Evolutionary conservation across 257 asterid species (phyloP).

Genomic region (Forsythia suspensa): DNA sequence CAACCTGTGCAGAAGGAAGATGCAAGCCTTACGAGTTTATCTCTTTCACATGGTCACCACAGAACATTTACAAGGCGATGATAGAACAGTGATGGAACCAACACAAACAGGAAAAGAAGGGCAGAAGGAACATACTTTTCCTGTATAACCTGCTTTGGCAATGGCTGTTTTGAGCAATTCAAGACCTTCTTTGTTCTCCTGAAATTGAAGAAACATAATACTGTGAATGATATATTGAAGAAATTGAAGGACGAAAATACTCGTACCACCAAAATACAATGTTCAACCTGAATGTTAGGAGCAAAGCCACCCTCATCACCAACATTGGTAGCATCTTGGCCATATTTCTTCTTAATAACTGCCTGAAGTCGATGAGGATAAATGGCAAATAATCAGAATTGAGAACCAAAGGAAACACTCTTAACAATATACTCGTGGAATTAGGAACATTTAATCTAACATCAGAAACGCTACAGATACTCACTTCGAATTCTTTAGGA

Average conservation of each 20-base stretch:
- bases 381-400: not conserved
- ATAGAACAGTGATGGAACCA: not conserved
- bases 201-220: constrained; percentile 7
- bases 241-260: constrained; percentile 18
- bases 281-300: constrained; percentile 82
- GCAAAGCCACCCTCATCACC: constrained; percentile 99
- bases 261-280: constrained; percentile 2
- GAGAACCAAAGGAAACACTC: not conserved
- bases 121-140: constrained; percentile 44
- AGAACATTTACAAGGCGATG: not conserved
- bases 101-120: not conserved
- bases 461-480: not conserved
- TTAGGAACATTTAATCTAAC: not conserved
- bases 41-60: not conserved
- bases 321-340: constrained; percentile 96
- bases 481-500: not conserved
- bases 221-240: constrained; percentile 14
- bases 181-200: constrained; percentile 99
- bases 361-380: constrained; percentile 41
- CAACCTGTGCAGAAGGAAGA: constrained; percentile 53
- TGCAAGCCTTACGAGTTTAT: not conserved
- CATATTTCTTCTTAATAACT: constrained; percentile 96
- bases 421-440: not conserved
- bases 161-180: constrained; percentile 96
- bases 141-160: constrained; percentile 91